Percentiles rank a stretch among this genome's conserved stretches.
Conservation (phyloP, 2,329 filamentous ascomycete genomes). For the Alternaria metachromatica region DNA sequence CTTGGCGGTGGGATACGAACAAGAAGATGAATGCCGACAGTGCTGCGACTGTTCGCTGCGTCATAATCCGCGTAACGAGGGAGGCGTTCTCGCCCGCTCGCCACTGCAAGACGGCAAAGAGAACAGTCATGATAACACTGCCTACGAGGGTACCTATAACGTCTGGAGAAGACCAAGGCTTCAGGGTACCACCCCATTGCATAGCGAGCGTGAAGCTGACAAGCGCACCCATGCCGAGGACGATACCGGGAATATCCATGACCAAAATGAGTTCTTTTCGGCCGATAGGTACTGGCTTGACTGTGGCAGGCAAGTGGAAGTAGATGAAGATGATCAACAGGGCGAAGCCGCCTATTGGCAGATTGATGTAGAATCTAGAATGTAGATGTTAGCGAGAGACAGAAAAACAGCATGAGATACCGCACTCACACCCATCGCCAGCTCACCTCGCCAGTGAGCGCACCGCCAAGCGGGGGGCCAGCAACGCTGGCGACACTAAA, state of each 20-base stretch:
- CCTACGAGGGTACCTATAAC: neutral
- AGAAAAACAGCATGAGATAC: neutral
- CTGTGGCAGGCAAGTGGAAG: slow-evolving; percentile 20
- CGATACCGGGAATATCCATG: neutral
- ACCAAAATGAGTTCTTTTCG: neutral
- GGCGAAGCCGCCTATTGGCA: slow-evolving; percentile 54
- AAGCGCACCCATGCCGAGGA: neutral
- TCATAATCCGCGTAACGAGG: neutral
- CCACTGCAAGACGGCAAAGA: neutral
- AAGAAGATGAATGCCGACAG: neutral
- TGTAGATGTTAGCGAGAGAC: slow-evolving; percentile 3
- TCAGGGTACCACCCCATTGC: neutral
- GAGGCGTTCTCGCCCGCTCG: neutral
- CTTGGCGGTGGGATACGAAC: too few relatives aligned
- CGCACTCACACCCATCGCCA: slow-evolving; percentile 50
- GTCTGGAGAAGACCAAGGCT: neutral
- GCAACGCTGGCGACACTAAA: slow-evolving; percentile 48
- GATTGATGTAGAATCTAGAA: slow-evolving; percentile 52
- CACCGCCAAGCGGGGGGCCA: slow-evolving; percentile 53
- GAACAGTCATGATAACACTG: neutral
- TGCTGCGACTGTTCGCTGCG: neutral
- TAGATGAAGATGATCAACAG: slow-evolving; percentile 48
- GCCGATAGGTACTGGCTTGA: neutral
- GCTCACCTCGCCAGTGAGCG: slow-evolving; percentile 45
- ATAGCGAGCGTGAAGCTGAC: neutral